Evolutionary conservation across 1,139 yeast species (phyloP).

Genomic region (Debaryomycetaceae sp.): DNA sequence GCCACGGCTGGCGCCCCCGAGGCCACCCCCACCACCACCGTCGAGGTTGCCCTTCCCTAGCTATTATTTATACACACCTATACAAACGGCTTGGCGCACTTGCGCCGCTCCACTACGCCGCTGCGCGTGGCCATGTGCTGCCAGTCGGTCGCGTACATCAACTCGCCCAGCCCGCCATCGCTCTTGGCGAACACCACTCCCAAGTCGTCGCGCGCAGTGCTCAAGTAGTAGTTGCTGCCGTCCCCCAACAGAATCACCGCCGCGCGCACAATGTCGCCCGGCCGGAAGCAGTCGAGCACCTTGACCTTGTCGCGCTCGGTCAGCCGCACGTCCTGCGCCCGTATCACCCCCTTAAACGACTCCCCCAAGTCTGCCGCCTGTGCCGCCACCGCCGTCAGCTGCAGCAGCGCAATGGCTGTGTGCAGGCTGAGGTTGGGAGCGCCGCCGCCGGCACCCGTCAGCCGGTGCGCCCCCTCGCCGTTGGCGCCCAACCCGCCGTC

Average conservation of each 20-base stretch:
- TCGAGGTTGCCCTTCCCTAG: neutral
- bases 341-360: conserved; percentile 82
- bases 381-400: conserved; percentile 29
- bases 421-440: conserved; percentile 40
- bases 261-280: conserved; percentile 92
- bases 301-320: conserved; percentile 88
- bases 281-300: conserved; percentile 72
- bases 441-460: conserved; percentile 51
- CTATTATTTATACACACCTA: conserved; percentile 8
- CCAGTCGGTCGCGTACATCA: conserved; percentile 94
- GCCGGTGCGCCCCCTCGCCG: conserved; percentile 43
- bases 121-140: conserved; percentile 81
- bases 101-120: conserved; percentile 74
- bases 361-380: conserved; percentile 74
- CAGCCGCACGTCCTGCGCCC: conserved; percentile 85
- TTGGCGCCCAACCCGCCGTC: conserved; percentile 69
- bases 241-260: conserved; percentile 83
- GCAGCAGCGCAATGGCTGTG: conserved; percentile 44
- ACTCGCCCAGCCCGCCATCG: conserved; percentile 65
- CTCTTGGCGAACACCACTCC: conserved; percentile 90
- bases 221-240: conserved; percentile 82
- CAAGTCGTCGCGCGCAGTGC: conserved; percentile 85
- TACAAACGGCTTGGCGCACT: conserved; percentile 88
- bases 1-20: conserved; percentile 1
- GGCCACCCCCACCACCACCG: neutral